Evolutionary conservation across 495 filamentous ascomycete species (phyloP), one percentile per base, ranked within the genome.

Genomic region (Trypethelium eluteriae): DNA sequence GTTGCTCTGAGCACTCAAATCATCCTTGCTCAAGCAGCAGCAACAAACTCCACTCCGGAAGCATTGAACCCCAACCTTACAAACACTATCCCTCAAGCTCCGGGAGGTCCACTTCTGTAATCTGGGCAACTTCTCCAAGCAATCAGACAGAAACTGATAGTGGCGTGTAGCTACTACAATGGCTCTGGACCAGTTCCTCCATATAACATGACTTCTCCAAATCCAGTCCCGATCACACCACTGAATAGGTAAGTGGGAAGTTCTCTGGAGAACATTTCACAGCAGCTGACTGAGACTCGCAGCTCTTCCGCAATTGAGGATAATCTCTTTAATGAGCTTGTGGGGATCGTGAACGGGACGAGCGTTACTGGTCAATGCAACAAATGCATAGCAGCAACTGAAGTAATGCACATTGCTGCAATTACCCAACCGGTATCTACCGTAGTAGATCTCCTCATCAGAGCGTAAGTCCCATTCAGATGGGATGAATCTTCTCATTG

Each of bases 341-440:
- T 67, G 12, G 72, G 70, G 12, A 74, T 74, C 32, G 38, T 67
- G 11, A 46, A 36, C 35, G 62, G 68, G 2, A 68, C 64, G 32
- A 66, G 59, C 16, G 46, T 61, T 53, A 63, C 62, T 34, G 65
- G 64, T 36, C 68, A 64, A 2, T 74, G 72, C 39, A 47, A 64
- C 39, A 72, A 72, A 18, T 74, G 70, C 62, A 44, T 68, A 16
- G 63, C 70, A 1, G 57, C 62, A 57, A 68, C 68, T 4, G 68
- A 69, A 5, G 64, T 72, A 12, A 61, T 74, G 61, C 72, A 72
- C 59, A 64, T 70, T 38, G 72, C 72, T n/a, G 66, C 72, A 16
- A 34, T 72, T 9, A 64, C 68, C 1, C 67, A 72, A 25, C 62
- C 68, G 11, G 70, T 70, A 1, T 68, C 66, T 3, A 66, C 62